phyloP scores from a whole-genome alignment of 2,329 filamentous ascomycete species.

The Ophiostoma sp. region DNA sequence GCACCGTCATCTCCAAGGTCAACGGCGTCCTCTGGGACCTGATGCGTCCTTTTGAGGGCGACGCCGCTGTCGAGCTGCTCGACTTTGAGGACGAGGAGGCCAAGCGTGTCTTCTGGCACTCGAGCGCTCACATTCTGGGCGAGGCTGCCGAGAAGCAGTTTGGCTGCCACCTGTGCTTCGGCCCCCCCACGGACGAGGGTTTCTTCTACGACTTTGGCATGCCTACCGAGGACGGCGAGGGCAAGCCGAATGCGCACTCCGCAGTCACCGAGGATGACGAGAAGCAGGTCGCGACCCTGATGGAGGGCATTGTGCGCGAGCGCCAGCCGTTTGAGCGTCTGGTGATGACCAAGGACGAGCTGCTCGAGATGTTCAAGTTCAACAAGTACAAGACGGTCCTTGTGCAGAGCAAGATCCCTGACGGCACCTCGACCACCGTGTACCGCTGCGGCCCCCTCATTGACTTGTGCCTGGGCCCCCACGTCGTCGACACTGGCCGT shows the following conservation, averaged over 20 bases:
- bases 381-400: slow-evolving; percentile 99
- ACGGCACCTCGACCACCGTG: slow-evolving; percentile 86
- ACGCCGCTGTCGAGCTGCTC: slow-evolving; percentile 77
- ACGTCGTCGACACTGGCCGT: slow-evolving; percentile 86
- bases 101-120: slow-evolving; percentile 97
- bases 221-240: slow-evolving; percentile 49
- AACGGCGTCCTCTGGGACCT: slow-evolving; percentile 89
- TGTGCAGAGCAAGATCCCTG: slow-evolving; percentile 84
- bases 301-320: slow-evolving; percentile 84
- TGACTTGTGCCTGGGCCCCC: slow-evolving; percentile 90
- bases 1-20: slow-evolving; percentile 78
- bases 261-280: slow-evolving; percentile 72
- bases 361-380: slow-evolving; percentile 94
- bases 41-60: slow-evolving; percentile 80
- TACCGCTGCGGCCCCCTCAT: slow-evolving; percentile 92
- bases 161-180: slow-evolving; percentile 87
- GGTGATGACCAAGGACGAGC: slow-evolving; percentile 80
- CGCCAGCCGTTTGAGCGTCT: slow-evolving; percentile 93
- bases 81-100: slow-evolving; percentile 69
- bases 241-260: slow-evolving; percentile 28
- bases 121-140: slow-evolving; percentile 89
- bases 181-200: slow-evolving; percentile 82
- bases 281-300: slow-evolving; percentile 75
- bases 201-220: slow-evolving; percentile 98
- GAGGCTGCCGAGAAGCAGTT: slow-evolving; percentile 88